These are phyloP conservation scores for Acanthamoeba quina DNA, from an alignment of 208 protist genomes.

Conservation along the genomic window DNA sequence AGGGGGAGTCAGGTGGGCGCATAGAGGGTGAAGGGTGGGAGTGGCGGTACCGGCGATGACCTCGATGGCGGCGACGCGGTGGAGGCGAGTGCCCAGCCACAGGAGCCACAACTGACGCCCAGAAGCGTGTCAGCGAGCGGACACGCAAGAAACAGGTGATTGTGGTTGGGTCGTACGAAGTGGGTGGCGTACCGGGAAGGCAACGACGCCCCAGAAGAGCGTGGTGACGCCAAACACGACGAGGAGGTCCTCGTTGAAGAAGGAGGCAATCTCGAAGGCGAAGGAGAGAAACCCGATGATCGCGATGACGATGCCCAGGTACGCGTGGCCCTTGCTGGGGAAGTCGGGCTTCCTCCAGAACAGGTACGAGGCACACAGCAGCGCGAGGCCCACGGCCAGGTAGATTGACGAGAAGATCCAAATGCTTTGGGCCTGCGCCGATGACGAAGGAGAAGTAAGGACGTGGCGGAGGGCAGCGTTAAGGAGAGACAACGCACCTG, in stretches of 20 bases:
- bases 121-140: too few species aligned
- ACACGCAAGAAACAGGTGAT: not conserved
- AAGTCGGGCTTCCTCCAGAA: constrained; percentile 47
- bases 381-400: constrained; percentile 6
- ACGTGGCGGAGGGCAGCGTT: not conserved
- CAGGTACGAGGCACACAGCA: constrained; percentile 18
- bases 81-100: constrained; percentile 17
- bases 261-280: constrained; percentile 19
- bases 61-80: not conserved
- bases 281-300: constrained; percentile 6
- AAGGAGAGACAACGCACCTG: not conserved
- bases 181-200: not conserved
- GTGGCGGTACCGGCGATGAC: not conserved
- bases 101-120: not conserved
- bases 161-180: not conserved
- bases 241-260: constrained; percentile 28
- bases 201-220: constrained; percentile 56
- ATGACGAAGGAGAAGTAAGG: not conserved
- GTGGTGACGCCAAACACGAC: constrained; percentile 21
- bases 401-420: constrained; percentile 63
- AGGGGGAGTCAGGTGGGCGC: not conserved
- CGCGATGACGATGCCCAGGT: constrained; percentile 20
- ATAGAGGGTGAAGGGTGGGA: not conserved
- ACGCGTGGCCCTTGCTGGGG: constrained; percentile 41
- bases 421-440: constrained; percentile 49